Conservation (phyloP, 805 yeast species). For the Metschnikowia borealis region DNA sequence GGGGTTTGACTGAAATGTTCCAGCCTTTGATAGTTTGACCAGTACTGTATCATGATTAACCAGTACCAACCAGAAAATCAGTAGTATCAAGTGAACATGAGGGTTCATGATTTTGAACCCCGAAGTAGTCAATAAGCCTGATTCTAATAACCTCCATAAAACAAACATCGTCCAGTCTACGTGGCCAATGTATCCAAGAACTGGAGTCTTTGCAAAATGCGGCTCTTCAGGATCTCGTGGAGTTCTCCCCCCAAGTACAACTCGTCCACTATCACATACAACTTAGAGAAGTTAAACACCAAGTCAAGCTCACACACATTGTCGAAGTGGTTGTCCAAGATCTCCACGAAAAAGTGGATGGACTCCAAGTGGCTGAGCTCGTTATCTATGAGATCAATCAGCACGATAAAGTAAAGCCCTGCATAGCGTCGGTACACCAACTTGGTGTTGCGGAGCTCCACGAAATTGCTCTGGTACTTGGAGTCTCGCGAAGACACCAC, state of each 20-base stretch:
- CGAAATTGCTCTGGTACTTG: conserved; percentile 76
- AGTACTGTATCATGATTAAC: too few relatives aligned
- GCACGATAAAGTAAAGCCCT: conserved; percentile 82
- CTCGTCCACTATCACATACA: conserved; percentile 80
- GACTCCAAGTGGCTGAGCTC: conserved; percentile 80
- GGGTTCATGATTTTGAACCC: too few relatives aligned
- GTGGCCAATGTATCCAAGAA: conserved; percentile 44
- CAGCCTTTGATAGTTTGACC: too few relatives aligned
- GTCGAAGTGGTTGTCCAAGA: conserved; percentile 78
- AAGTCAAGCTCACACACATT: conserved; percentile 92
- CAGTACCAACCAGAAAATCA: too few relatives aligned
- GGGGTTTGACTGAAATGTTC: too few relatives aligned
- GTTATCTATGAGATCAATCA: conserved; percentile 75
- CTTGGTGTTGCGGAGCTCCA: conserved; percentile 55
- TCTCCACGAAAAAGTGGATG: conserved; percentile 84
- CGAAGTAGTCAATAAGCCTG: too few relatives aligned
- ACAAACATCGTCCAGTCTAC: not conserved
- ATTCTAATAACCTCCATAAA: too few relatives aligned
- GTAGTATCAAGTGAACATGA: too few relatives aligned
- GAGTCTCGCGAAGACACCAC: conserved; percentile 79
- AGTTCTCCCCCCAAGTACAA: conserved; percentile 87
- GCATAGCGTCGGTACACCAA: conserved; percentile 88
- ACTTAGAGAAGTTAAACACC: conserved; percentile 85
- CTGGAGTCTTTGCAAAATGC: conserved; percentile 60
- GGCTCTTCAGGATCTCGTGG: conserved; percentile 74